These are phyloP conservation scores for Acer campestre DNA, from an alignment of 345 rosid species.

Conservation along the genomic window DNA sequence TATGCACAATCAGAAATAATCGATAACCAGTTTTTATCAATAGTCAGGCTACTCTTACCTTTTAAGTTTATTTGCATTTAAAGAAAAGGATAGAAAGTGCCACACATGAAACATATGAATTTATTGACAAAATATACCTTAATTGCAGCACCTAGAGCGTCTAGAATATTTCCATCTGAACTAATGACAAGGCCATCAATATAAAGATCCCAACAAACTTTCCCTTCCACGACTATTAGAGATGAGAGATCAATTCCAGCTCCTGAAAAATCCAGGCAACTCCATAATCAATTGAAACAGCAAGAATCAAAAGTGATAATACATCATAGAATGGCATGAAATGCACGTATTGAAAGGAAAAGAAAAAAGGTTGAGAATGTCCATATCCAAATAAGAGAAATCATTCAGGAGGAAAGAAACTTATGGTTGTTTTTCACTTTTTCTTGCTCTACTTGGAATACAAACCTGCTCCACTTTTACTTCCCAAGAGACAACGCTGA, in stretches of 20 bases:
- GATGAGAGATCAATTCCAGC: slow-evolving; percentile 83
- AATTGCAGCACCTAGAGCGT: slow-evolving; percentile 80
- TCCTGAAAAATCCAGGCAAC: slow-evolving; percentile 44
- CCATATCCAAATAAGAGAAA: not conserved
- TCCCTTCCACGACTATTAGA: slow-evolving; percentile 74
- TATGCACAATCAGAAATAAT: not conserved
- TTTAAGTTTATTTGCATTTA: not conserved
- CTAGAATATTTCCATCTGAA: slow-evolving; percentile 86
- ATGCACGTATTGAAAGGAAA: not conserved
- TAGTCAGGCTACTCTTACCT: not conserved
- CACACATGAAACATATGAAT: not conserved
- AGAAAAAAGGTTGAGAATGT: not conserved
- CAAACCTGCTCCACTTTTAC: slow-evolving; percentile 88
- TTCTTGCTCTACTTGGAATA: not conserved
- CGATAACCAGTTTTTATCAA: not conserved
- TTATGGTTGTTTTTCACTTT: not conserved
- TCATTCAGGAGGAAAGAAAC: not conserved
- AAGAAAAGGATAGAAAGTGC: not conserved
- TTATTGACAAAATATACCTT: slow-evolving; percentile 44
- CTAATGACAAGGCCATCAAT: slow-evolving; percentile 85
- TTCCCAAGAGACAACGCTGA: slow-evolving; percentile 79
- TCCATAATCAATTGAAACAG: slow-evolving; percentile 13
- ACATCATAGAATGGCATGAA: not conserved
- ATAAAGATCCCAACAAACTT: slow-evolving; percentile 91
- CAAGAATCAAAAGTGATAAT: not conserved